These are phyloP conservation scores for Thinopyrum elongatum DNA, from an alignment of 176 grass and related monocot genomes.

Conservation along the genomic window DNA sequence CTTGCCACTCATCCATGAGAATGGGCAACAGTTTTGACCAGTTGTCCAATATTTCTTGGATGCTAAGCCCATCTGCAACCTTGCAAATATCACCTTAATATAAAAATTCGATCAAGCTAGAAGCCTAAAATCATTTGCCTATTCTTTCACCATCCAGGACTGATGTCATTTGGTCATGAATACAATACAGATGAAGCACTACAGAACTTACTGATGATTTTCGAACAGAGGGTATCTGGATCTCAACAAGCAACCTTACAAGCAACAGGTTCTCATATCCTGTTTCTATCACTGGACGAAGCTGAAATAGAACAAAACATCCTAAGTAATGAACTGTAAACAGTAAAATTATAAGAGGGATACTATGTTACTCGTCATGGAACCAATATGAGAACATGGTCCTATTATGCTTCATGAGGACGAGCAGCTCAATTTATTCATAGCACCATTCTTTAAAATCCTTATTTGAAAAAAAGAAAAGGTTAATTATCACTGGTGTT, in stretches of 20 bases:
- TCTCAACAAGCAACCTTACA: slow-evolving; percentile 86
- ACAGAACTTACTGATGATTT: slow-evolving; percentile 69
- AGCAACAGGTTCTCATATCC: slow-evolving; percentile 96
- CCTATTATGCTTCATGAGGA: not conserved
- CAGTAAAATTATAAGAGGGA: slow-evolving; percentile 6
- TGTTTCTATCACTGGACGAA: slow-evolving; percentile 93
- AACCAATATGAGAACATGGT: not conserved
- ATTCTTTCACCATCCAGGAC: not conserved
- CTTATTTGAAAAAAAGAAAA: not conserved
- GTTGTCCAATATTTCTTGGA: slow-evolving; percentile 71
- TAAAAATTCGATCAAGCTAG: slow-evolving; percentile 33
- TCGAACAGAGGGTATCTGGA: slow-evolving; percentile 51
- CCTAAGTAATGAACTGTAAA: not conserved
- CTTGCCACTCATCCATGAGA: slow-evolving; percentile 78
- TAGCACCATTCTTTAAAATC: not conserved
- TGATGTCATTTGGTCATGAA: not conserved
- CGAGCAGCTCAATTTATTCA: not conserved
- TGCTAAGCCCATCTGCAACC: slow-evolving; percentile 82
- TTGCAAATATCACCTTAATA: slow-evolving; percentile 42
- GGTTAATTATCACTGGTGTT: no score
- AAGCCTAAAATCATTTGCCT: not conserved
- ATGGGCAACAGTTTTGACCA: slow-evolving; percentile 76
- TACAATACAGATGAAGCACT: not conserved
- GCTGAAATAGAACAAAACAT: slow-evolving; percentile 42
- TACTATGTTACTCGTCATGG: not conserved